Base-by-base conservation (phyloP, 2,329 filamentous ascomycete species). In the Paracamarosporium sp. region DNA sequence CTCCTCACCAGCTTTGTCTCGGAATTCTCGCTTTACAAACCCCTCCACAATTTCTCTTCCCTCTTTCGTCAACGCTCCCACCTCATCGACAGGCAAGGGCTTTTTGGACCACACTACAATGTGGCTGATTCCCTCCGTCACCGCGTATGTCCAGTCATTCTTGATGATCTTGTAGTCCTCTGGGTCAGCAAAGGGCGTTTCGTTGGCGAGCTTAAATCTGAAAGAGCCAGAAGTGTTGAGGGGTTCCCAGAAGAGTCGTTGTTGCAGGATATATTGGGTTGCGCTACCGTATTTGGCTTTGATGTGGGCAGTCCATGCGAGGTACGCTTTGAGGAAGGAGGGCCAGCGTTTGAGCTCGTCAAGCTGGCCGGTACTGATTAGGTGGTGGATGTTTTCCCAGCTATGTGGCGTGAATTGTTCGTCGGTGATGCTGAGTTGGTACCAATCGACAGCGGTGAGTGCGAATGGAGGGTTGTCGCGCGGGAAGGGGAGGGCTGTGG, bases 71-170 rank as follows among this genome's bases (percentile, higher is more conserved):
- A 78, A 55, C 35, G 60, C 70, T 0, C 76, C 76, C 11, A 70
- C 60, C 2, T 36, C 55, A 54, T 75, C 67, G 4, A 74, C 72
- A 5, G 69, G 66, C 33, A 77, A 52, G 27, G 69, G 70, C 36
- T 69, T 68, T 69, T 78, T 78, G 46, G 71, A 48, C 86, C 86
- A 88, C 24, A 88, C 86, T 12, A 74, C 69, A 50, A 88, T 71
- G 67, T 89, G 86, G 15, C 68, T 73, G 60, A 88, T 85, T 3
- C 82, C 84, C 1, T 77, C 68, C 1, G 76, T 80, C 17, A 88
- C 65, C 3, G 85, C 86, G 71, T 89, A 89, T 1, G 85, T 84
- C 86, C 86, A 89, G 71, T 89, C 86, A 65, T 89, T 89, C 41
- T 77, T 76, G 45, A 88, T 76, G 53, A 88, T 83, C 55, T 76